Conservation (phyloP, 768 basidiomycete species). For the Mycena alexandri region DNA sequence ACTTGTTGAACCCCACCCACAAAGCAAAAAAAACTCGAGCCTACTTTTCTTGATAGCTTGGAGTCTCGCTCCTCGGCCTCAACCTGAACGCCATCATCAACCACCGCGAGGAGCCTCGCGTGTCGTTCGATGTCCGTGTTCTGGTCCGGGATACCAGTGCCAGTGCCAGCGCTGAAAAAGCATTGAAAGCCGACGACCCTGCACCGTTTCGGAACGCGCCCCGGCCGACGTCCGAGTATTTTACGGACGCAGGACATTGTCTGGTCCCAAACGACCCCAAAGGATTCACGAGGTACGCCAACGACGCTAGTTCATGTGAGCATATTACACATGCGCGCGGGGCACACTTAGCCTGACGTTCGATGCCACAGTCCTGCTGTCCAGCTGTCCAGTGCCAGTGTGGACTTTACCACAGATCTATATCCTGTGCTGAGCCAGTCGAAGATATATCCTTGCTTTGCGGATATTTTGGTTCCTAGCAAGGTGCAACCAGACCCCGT, state of each 20-base stretch:
- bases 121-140: not conserved
- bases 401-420: slow-evolving; percentile 3
- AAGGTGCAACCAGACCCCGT: not conserved
- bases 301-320: slow-evolving; percentile 11
- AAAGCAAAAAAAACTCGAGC: not conserved
- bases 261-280: not conserved
- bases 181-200: not conserved
- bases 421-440: slow-evolving; percentile 11
- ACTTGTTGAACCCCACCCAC: too few relatives aligned
- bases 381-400: slow-evolving; percentile 14
- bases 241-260: slow-evolving; percentile 3
- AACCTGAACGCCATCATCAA: slow-evolving; percentile 1
- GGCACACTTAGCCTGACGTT: not conserved
- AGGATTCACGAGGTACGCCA: slow-evolving; percentile 8
- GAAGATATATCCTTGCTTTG: slow-evolving; percentile 18
- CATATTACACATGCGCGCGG: not conserved
- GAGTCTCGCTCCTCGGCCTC: slow-evolving; percentile 6
- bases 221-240: slow-evolving; percentile 8
- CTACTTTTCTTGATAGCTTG: slow-evolving; percentile 1
- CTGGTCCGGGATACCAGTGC: too few relatives aligned
- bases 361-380: not conserved
- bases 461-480: slow-evolving; percentile 22
- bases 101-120: slow-evolving; percentile 17
- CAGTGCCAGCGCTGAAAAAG: not conserved
- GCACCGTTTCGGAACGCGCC: slow-evolving; percentile 6